phyloP scores from a whole-genome alignment of 805 yeast genomes.

The Kodamaea leandrae region DNA sequence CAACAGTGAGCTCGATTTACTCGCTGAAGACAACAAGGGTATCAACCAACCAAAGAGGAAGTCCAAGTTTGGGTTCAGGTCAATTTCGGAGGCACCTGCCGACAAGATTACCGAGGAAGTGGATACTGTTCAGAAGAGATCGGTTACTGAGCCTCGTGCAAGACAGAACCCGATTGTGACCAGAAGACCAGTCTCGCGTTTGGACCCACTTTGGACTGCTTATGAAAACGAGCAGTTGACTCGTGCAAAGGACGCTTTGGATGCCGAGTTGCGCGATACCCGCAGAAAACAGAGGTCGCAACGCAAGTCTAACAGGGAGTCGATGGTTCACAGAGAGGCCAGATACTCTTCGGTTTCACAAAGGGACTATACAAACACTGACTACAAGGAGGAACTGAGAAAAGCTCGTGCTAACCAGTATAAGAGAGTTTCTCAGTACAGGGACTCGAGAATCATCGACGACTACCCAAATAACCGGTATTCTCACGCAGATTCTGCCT shows the following conservation, averaged over 20 bases:
- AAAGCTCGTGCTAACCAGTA: constrained; percentile 4
- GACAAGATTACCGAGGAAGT: constrained; percentile 46
- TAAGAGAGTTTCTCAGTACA: constrained; percentile 11
- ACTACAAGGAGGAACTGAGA: neutral
- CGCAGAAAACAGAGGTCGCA: constrained; percentile 13
- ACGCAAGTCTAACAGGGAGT: constrained; percentile 13
- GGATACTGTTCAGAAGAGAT: constrained; percentile 43
- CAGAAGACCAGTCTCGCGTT: constrained; percentile 53
- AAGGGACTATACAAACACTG: neutral
- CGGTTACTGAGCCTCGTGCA: constrained; percentile 43
- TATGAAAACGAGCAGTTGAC: constrained; percentile 48
- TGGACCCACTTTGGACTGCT: constrained; percentile 55
- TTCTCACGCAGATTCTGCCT: constrained; percentile 3
- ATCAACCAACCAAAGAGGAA: constrained; percentile 38
- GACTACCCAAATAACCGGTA: constrained; percentile 4
- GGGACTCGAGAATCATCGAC: constrained; percentile 6
- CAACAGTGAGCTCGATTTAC: constrained; percentile 21
- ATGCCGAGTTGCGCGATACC: constrained; percentile 29
- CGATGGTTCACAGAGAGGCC: constrained; percentile 11
- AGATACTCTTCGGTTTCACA: neutral
- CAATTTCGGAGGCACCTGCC: constrained; percentile 37
- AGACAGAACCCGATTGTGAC: constrained; percentile 41
- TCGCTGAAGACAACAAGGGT: constrained; percentile 26
- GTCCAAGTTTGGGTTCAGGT: constrained; percentile 31
- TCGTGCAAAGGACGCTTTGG: constrained; percentile 42